Percentiles rank a stretch among this genome's conserved stretches.
Conservation (phyloP, 345 rosid species). For the Brassica incana region DNA sequence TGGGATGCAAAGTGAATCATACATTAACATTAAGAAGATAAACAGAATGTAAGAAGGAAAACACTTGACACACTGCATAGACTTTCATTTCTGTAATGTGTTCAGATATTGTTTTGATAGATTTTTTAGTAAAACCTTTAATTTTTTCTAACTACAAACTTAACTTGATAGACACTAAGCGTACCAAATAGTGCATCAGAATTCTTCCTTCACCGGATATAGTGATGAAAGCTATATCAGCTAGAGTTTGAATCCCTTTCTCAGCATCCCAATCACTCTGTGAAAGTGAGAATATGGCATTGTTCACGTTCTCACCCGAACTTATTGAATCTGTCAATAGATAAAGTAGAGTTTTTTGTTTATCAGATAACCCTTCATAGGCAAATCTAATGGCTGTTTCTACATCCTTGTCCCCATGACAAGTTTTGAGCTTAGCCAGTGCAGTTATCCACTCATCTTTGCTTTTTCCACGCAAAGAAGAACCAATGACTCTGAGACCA, state of each 20-base stretch:
- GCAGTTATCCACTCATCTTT: neutral
- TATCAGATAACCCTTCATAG: neutral
- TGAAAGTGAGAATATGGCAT: neutral
- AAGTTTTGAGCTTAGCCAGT: neutral
- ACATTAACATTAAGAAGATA: too few species aligned
- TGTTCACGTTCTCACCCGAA: neutral
- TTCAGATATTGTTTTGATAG: neutral
- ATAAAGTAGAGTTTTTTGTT: neutral
- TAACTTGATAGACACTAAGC: neutral
- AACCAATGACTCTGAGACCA: conserved; percentile 14
- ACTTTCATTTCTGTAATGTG: neutral
- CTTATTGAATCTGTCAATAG: neutral
- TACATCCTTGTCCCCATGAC: neutral
- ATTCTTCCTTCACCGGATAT: neutral
- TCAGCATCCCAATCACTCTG: conserved; percentile 1
- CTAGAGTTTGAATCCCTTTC: conserved; percentile 9
- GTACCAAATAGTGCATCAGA: neutral
- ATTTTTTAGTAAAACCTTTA: neutral
- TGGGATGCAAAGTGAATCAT: too few species aligned
- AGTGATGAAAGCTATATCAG: neutral
- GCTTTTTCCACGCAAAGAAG: conserved; percentile 15
- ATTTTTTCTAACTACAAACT: neutral
- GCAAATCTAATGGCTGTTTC: neutral
- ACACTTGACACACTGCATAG: neutral
- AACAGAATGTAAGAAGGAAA: neutral